A percentile compares a stretch with the other conserved stretches of the same genome.
Evolutionary conservation across 2,329 filamentous ascomycete species (phyloP).

Genomic region (Myriosclerotinia duriaeana): DNA sequence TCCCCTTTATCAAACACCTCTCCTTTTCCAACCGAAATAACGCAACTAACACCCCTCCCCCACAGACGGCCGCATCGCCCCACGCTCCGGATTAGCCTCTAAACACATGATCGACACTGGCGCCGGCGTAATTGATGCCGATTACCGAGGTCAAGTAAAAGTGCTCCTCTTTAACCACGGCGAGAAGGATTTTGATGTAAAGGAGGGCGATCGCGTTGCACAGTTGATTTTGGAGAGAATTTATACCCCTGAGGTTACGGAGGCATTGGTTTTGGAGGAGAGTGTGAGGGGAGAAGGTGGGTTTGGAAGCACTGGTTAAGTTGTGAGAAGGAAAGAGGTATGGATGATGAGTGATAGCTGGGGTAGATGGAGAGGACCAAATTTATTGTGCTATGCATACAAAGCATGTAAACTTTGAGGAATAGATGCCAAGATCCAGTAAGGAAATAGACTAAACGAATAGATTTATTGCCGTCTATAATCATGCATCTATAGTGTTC

Average conservation of each 20-base stretch:
- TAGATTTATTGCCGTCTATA: conserved; percentile 3
- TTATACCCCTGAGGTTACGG: conserved; percentile 86
- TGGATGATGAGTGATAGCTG: neutral
- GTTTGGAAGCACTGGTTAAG: conserved; percentile 79
- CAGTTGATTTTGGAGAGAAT: conserved; percentile 94
- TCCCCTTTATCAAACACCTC: neutral
- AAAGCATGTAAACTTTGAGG: neutral
- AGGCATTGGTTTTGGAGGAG: conserved; percentile 83
- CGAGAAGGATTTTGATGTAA: conserved; percentile 77
- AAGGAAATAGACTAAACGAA: conserved; percentile 6
- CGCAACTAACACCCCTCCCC: neutral
- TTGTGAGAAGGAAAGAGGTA: neutral
- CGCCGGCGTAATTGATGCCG: conserved; percentile 94
- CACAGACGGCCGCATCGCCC: conserved; percentile 82
- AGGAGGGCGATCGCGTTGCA: conserved; percentile 85
- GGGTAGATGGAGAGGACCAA: neutral
- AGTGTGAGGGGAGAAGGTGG: conserved; percentile 88
- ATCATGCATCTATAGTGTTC: neutral
- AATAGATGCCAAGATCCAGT: neutral
- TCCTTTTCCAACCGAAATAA: neutral
- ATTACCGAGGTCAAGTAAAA: conserved; percentile 93
- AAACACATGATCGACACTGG: conserved; percentile 97
- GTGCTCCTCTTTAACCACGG: conserved; percentile 92
- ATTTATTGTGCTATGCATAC: neutral
- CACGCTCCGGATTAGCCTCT: conserved; percentile 82